Conservation (phyloP, 768 basidiomycete genomes). For the Calvatia gigantea region DNA sequence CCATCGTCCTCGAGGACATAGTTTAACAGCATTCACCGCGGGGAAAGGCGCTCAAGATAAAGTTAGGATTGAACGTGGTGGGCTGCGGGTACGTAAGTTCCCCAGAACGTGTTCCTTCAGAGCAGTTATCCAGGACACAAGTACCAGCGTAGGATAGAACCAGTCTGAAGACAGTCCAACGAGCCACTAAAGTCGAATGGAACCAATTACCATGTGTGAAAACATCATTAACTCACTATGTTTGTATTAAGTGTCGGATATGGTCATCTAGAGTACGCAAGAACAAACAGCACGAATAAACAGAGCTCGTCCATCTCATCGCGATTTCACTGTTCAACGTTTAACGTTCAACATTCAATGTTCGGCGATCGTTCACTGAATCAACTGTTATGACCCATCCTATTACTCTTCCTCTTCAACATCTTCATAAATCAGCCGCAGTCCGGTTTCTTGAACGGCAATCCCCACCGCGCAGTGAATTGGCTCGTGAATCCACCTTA, state of each 20-base stretch:
- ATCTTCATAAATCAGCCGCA: conserved; percentile 40
- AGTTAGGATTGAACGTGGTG: conserved; percentile 1
- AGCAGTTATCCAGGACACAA: background rate
- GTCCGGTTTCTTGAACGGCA: conserved; percentile 34
- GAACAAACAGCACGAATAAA: background rate
- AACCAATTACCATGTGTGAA: too few relatives aligned
- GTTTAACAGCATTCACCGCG: conserved; percentile 6
- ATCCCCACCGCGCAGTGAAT: conserved; percentile 17
- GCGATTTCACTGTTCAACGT: too few relatives aligned
- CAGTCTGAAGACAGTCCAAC: background rate
- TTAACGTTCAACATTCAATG: too few relatives aligned
- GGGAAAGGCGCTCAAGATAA: background rate
- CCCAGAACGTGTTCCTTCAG: background rate
- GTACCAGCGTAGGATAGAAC: background rate
- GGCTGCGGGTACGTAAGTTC: conserved; percentile 3
- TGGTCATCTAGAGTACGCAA: background rate
- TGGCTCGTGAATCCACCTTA: conserved; percentile 34
- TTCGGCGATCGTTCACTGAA: too few relatives aligned
- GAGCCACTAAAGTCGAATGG: background rate
- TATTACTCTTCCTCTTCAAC: conserved; percentile 39
- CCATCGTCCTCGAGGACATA: conserved; percentile 1
- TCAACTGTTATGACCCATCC: conserved; percentile 12
- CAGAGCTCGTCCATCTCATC: background rate
- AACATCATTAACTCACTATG: too few relatives aligned
- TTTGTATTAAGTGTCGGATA: background rate